Percentiles rank a stretch among this genome's conserved stretches.
Evolutionary conservation across 2,329 filamentous ascomycete genomes (phyloP).

Genomic region (Aspergillus viridinutans): DNA sequence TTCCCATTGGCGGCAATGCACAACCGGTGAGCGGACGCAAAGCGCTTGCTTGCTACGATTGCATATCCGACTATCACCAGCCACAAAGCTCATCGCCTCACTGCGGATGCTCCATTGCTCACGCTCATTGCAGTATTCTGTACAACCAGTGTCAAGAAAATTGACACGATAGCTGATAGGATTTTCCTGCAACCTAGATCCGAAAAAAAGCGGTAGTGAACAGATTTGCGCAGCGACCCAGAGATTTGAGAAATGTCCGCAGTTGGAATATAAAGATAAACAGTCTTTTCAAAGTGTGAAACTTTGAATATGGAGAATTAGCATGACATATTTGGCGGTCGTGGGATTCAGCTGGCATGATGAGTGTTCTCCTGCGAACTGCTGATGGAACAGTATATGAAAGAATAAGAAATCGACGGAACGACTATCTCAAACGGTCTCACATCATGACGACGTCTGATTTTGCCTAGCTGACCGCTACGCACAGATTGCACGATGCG

Average conservation of each 20-base stretch:
- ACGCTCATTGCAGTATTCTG: neutral
- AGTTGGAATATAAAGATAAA: no score
- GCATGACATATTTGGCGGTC: no score
- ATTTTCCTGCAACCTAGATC: neutral
- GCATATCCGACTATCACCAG: neutral
- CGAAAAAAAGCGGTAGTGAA: no score
- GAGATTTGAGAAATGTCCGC: no score
- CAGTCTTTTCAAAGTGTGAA: no score
- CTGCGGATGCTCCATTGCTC: no score
- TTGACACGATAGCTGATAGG: neutral
- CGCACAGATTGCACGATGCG: neutral
- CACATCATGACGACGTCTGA: no score
- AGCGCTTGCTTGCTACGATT: neutral
- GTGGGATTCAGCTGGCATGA: neutral
- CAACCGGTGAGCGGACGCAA: constrained; percentile 2
- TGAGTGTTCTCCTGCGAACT: neutral
- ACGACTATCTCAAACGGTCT: neutral
- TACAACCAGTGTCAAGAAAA: neutral
- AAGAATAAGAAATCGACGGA: no score
- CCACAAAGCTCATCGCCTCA: neutral
- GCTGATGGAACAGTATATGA: neutral
- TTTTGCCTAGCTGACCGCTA: neutral
- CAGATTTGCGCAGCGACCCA: no score
- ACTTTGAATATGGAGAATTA: no score
- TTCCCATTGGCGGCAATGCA: neutral